Conservation (phyloP, 768 basidiomycete species). For the Thelephora ganbajun region DNA sequence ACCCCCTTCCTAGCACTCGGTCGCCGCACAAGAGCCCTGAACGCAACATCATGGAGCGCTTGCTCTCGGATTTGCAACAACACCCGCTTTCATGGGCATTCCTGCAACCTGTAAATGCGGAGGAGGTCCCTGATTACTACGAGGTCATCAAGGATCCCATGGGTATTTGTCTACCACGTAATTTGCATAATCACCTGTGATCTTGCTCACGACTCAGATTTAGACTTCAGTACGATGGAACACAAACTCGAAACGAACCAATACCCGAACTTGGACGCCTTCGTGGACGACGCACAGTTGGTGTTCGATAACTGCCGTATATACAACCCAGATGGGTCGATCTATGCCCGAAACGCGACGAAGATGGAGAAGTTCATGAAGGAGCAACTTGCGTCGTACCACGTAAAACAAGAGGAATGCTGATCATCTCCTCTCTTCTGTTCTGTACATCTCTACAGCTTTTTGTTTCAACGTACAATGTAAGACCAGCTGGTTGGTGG, state of each 20-base stretch:
- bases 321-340: constrained; percentile 73
- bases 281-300: constrained; percentile 67
- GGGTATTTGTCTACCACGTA: constrained; percentile 41
- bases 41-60: constrained; percentile 55
- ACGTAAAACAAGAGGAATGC: constrained; percentile 14
- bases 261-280: constrained; percentile 61
- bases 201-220: background rate
- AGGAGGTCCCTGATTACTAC: constrained; percentile 81
- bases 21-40: constrained; percentile 41
- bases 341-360: constrained; percentile 76
- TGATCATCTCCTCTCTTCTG: background rate
- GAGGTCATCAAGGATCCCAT: constrained; percentile 83
- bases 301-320: constrained; percentile 81
- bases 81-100: constrained; percentile 87
- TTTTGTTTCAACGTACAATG: no score
- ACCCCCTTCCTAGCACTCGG: constrained; percentile 17
- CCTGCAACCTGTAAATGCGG: constrained; percentile 57
- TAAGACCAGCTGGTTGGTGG: no score
- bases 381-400: constrained; percentile 20
- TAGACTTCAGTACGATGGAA: constrained; percentile 82
- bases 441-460: no score
- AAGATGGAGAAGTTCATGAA: constrained; percentile 71
- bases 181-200: background rate
- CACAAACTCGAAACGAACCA: constrained; percentile 82
- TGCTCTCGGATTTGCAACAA: constrained; percentile 64